These are phyloP conservation scores for Xylaria castorea DNA, from an alignment of 495 filamentous ascomycete genomes.

Conservation along the genomic window DNA sequence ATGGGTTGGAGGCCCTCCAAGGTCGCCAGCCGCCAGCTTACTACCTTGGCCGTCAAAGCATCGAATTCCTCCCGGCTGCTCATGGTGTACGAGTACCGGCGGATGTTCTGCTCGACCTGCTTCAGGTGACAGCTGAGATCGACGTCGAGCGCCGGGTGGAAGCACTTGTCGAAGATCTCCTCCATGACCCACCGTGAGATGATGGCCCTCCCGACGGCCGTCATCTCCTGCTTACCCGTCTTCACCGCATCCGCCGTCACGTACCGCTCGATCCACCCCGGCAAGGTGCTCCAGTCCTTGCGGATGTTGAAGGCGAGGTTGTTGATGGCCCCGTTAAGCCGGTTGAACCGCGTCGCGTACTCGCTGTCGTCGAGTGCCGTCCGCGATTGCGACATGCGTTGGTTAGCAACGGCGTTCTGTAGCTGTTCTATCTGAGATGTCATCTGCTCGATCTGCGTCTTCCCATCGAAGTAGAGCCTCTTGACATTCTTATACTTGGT, in stretches of 20 bases:
- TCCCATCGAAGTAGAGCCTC: constrained; percentile 94
- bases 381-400: constrained; percentile 90
- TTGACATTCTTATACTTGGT: constrained; percentile 98
- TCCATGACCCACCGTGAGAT: constrained; percentile 92
- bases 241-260: constrained; percentile 84
- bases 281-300: constrained; percentile 86
- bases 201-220: constrained; percentile 86
- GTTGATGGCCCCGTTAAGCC: constrained; percentile 92
- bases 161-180: constrained; percentile 87
- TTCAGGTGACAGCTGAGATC: constrained; percentile 80
- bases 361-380: constrained; percentile 97
- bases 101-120: constrained; percentile 87
- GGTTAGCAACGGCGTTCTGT: constrained; percentile 95
- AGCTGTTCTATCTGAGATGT: constrained; percentile 90
- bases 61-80: constrained; percentile 88
- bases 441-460: constrained; percentile 84
- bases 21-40: constrained; percentile 92
- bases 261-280: constrained; percentile 74
- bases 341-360: constrained; percentile 87
- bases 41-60: constrained; percentile 82
- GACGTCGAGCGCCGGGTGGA: constrained; percentile 85
- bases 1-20: constrained; percentile 84
- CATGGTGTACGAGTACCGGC: constrained; percentile 69
- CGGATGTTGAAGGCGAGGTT: constrained; percentile 94
- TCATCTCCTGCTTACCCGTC: constrained; percentile 95